A percentile compares a stretch with the other conserved stretches of the same genome.
Conservation (phyloP, 177 flowering plant species). For the Vitis hybrid region DNA sequence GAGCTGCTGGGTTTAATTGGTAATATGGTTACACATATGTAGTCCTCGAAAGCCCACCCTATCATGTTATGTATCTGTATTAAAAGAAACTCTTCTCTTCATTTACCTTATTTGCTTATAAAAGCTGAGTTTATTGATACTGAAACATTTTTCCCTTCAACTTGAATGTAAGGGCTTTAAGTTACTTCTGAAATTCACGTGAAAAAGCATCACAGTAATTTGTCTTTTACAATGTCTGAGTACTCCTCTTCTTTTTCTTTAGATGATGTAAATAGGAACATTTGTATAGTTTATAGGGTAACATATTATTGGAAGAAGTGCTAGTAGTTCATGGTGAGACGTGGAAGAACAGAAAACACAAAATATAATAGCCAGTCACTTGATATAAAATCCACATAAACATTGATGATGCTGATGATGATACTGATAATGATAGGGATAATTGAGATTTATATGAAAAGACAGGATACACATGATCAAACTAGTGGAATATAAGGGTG, state of each 20-base stretch:
- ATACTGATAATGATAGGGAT: too few relatives aligned
- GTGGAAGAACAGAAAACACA: not conserved
- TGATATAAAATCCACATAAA: not conserved
- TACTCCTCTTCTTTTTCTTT: too few relatives aligned
- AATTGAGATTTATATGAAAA: not conserved
- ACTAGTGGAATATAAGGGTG: not conserved
- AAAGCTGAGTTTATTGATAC: not conserved
- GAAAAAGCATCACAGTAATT: too few relatives aligned
- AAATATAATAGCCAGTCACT: not conserved
- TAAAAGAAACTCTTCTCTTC: not conserved
- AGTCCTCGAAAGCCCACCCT: conserved; percentile 10
- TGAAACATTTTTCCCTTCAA: not conserved
- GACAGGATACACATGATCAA: not conserved
- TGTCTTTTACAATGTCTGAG: not conserved
- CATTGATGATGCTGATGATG: too few relatives aligned
- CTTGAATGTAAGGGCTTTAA: not conserved
- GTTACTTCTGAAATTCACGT: too few relatives aligned
- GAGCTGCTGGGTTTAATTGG: conserved; percentile 38
- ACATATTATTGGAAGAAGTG: not conserved
- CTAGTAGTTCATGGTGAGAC: not conserved
- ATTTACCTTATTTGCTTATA: not conserved
- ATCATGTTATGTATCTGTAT: not conserved
- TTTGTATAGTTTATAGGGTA: not conserved
- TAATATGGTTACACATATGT: conserved; percentile 31
- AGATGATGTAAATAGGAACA: not conserved